Conservation (phyloP, 768 basidiomycete species). For the button mushroom (Agaricus bisporus) region DNA sequence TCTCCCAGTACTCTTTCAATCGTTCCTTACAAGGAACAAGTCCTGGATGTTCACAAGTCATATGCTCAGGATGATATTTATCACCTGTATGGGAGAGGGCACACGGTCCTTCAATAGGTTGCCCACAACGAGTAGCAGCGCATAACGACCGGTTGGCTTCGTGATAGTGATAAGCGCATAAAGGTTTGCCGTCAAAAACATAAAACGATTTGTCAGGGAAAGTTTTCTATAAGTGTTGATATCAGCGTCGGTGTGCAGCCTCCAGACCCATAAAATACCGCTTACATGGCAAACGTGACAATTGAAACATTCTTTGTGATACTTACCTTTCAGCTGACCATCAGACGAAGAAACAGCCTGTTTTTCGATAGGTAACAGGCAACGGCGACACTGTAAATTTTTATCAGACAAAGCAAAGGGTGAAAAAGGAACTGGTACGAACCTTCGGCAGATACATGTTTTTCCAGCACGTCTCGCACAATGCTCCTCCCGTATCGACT, state of each 20-base stretch:
- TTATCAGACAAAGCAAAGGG: neutral
- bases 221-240: conserved; percentile 48
- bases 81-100: conserved; percentile 78
- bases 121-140: conserved; percentile 67
- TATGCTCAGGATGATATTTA: conserved; percentile 84
- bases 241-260: neutral
- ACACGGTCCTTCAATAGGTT: conserved; percentile 92
- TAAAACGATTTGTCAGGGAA: conserved; percentile 93
- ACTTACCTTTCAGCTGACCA: conserved; percentile 94
- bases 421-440: conserved; percentile 17
- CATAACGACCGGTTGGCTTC: conserved; percentile 89
- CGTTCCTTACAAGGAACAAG: conserved; percentile 43
- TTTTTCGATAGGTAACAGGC: conserved; percentile 81
- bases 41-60: conserved; percentile 71
- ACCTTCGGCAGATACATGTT: conserved; percentile 93
- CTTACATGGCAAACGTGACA: conserved; percentile 77
- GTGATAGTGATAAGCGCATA: conserved; percentile 91
- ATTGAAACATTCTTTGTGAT: conserved; percentile 88
- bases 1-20: conserved; percentile 84
- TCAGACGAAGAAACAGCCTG: conserved; percentile 88
- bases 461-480: conserved; percentile 95
- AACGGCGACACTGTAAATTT: conserved; percentile 70
- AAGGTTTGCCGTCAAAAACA: conserved; percentile 84
- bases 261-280: conserved; percentile 11
- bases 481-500: conserved; percentile 65